These are phyloP conservation scores for Tetraselmis striata DNA, from an alignment of 139 green algal species.

Conservation along the genomic window DNA sequence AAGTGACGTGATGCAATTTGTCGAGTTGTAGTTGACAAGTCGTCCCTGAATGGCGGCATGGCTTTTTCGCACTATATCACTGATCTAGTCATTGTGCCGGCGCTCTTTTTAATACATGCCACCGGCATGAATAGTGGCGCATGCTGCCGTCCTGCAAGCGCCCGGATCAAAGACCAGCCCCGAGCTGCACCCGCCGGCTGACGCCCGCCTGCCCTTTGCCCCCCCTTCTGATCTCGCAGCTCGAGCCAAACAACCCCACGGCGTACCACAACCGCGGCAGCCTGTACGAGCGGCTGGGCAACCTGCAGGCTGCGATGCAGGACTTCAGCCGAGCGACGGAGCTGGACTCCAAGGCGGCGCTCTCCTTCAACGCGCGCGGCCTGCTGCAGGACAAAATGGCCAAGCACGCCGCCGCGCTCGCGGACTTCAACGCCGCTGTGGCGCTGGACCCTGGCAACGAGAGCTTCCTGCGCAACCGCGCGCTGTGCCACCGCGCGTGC, in stretches of 20 bases:
- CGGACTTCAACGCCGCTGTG: conserved; percentile 36
- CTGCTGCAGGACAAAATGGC: conserved; percentile 44
- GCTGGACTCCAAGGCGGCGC: conserved; percentile 30
- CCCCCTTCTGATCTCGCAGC: conserved; percentile 18
- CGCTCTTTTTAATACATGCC: no score
- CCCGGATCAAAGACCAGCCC: no score
- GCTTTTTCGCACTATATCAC: no score
- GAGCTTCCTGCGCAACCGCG: conserved; percentile 41
- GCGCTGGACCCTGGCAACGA: conserved; percentile 33
- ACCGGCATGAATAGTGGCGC: no score
- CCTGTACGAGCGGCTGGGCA: conserved; percentile 58
- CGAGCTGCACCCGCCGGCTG: no score
- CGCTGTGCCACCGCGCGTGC: conserved; percentile 18
- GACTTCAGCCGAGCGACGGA: conserved; percentile 47
- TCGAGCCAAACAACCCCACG: conserved; percentile 63
- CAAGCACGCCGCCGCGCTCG: conserved; percentile 21
- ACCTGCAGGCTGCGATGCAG: conserved; percentile 39
- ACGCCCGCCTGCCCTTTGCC: no score
- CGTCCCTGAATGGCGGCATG: no score
- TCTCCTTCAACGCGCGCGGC: conserved; percentile 36
- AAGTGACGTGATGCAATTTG: no score
- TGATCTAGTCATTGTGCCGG: no score
- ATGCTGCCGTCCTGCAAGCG: no score
- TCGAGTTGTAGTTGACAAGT: no score
- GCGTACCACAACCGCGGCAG: conserved; percentile 67